phyloP scores from a whole-genome alignment of 345 rosid genomes.

The Camelina laxa region DNA sequence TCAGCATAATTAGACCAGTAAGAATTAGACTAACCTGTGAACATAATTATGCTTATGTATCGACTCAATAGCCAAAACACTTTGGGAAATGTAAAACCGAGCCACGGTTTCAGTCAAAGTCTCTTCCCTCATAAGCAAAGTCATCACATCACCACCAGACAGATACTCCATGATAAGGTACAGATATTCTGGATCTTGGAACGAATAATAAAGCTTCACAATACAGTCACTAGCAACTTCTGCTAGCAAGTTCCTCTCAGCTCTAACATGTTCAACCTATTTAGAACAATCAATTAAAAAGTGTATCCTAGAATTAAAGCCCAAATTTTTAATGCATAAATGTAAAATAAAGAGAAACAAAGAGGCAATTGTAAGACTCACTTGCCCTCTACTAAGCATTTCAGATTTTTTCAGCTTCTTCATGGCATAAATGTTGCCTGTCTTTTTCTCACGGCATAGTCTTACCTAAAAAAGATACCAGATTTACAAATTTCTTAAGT shows the following conservation, averaged over 20 bases:
- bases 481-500: background rate
- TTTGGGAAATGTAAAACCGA: constrained; percentile 87
- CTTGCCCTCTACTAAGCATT: constrained; percentile 99
- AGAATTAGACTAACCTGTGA: constrained; percentile 66
- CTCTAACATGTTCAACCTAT: constrained; percentile 92
- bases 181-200: constrained; percentile 82
- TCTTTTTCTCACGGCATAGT: constrained; percentile 79
- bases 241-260: constrained; percentile 96
- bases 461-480: constrained; percentile 63
- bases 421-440: constrained; percentile 90
- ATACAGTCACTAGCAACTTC: constrained; percentile 91
- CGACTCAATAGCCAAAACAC: constrained; percentile 89
- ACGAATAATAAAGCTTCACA: constrained; percentile 91
- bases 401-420: constrained; percentile 95
- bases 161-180: constrained; percentile 94
- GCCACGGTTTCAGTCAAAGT: constrained; percentile 92
- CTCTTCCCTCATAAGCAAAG: constrained; percentile 91
- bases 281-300: constrained; percentile 15
- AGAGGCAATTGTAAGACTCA: constrained; percentile 45
- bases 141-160: constrained; percentile 97
- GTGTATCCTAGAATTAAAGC: background rate
- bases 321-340: background rate
- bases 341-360: background rate
- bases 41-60: constrained; percentile 91
- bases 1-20: background rate